phyloP scores from a whole-genome alignment of 1,139 yeast species.

The Yamadazyma siamensis region DNA sequence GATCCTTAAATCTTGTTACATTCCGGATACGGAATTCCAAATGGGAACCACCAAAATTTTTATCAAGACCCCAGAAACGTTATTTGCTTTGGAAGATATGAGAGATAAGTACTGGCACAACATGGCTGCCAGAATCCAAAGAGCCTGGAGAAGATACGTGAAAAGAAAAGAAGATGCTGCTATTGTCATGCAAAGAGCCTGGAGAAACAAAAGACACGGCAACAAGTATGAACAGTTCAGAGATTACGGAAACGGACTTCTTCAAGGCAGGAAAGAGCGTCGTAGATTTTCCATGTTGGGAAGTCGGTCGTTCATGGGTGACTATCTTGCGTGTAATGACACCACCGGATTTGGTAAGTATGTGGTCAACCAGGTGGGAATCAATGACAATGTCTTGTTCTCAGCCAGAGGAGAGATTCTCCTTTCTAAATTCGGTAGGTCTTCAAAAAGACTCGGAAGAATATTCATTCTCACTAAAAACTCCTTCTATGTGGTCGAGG shows the following conservation, averaged over 20 bases:
- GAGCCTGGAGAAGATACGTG: constrained; percentile 90
- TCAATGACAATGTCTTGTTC: constrained; percentile 69
- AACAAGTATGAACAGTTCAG: constrained; percentile 79
- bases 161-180: constrained; percentile 88
- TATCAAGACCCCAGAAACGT: constrained; percentile 94
- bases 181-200: constrained; percentile 73
- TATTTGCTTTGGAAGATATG: constrained; percentile 94
- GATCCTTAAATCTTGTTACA: constrained; percentile 75
- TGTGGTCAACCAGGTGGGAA: constrained; percentile 61
- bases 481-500: constrained; percentile 67
- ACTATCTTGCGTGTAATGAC: constrained; percentile 83
- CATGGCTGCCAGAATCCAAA: constrained; percentile 96
- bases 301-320: constrained; percentile 90
- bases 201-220: constrained; percentile 79
- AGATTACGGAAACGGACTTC: constrained; percentile 71
- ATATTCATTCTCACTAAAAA: constrained; percentile 65
- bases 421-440: constrained; percentile 86
- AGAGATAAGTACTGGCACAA: constrained; percentile 97
- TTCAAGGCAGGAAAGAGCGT: constrained; percentile 82
- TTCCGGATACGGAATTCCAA: constrained; percentile 81
- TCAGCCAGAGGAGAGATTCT: constrained; percentile 80
- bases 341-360: constrained; percentile 69
- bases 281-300: constrained; percentile 86
- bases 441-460: constrained; percentile 76
- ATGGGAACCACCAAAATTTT: constrained; percentile 94